These are phyloP conservation scores for Cryptococcus sp. DNA, from an alignment of 1,284 basidiomycete genomes.

Conservation along the genomic window DNA sequence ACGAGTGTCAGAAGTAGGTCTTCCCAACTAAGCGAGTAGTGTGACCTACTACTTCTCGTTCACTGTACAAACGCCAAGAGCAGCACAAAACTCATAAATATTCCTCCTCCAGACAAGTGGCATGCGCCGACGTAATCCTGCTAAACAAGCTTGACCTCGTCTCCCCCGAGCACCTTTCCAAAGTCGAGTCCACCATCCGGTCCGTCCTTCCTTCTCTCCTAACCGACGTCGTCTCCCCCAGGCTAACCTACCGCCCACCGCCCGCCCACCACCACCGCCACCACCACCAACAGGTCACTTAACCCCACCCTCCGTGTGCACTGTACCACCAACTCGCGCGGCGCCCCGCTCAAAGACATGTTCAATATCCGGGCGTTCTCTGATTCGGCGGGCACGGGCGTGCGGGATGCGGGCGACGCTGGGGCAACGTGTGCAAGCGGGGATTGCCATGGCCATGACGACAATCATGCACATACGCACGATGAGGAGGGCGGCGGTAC, in stretches of 20 bases:
- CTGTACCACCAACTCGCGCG: conserved; percentile 61
- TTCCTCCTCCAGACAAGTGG: conserved; percentile 73
- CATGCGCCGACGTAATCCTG: conserved; percentile 80
- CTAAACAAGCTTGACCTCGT: conserved; percentile 84
- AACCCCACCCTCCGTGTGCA: conserved; percentile 75
- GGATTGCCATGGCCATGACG: conserved; percentile 38
- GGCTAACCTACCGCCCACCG: background rate
- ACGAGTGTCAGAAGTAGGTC: conserved; percentile 70
- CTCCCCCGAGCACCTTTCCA: conserved; percentile 40
- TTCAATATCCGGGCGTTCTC: conserved; percentile 76
- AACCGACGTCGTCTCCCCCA: background rate
- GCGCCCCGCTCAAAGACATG: conserved; percentile 64
- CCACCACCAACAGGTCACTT: conserved; percentile 52
- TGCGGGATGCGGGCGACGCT: background rate
- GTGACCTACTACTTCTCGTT: background rate
- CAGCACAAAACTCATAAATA: too few relatives aligned
- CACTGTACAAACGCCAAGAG: too few relatives aligned
- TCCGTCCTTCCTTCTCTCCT: conserved; percentile 16
- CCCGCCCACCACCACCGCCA: background rate
- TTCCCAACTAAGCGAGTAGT: background rate
- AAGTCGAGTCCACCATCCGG: conserved; percentile 59
- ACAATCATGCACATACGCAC: conserved; percentile 37
- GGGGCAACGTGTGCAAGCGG: conserved; percentile 1
- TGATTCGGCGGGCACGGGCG: conserved; percentile 24
- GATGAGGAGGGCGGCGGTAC: conserved; percentile 25